Evolutionary conservation across 345 rosid genomes (phyloP), one percentile per base, ranked within the genome.

Genomic region (Moringa oleifera): DNA sequence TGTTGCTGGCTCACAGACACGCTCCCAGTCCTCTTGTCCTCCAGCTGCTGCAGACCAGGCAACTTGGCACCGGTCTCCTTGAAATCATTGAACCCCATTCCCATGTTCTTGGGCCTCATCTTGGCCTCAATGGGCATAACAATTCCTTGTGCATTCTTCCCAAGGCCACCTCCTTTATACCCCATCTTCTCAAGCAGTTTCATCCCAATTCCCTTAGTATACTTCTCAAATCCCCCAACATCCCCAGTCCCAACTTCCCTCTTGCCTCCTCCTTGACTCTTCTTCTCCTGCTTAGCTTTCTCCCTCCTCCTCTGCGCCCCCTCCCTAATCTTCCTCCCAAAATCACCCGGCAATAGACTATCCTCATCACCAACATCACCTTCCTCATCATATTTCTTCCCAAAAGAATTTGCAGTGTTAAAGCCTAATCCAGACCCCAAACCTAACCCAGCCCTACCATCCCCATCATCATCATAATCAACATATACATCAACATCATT

Each of bases 121-220:
- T 83, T 89, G 5, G 85, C 92, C 74, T 94, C 99, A 66, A 90
- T 67, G 2, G 97, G 97, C 15, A 82, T 74, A 20, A 81, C 85
- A 77, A 90, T 94, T 51, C 97, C 99, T 77, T 94, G 97, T 72
- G 73, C 72, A 58, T 90, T 81, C 75, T 78, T 90, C 62, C 98
- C 98, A 54, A 86, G 82, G 46, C 97, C 97, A 64, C 96, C 91
- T 59, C 96, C 96, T 65, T 78, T 83, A 63, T 86, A 93, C 10
- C 99, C 99, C 96, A 88, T 94, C 64, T 88, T 88, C 78, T 88
- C 91, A 68, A 94, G 75, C 80, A 94, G 64, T 70, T 71, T 88
- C 87, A 79, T 62, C 62, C 95, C 99, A 33, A 93, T 80, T 15
- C 97, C 96, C 77, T 84, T 88, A 0, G 91, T 88, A 70, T 80